These are phyloP conservation scores for Penicillium sp. DNA, from an alignment of 2,329 filamentous ascomycete genomes.

Conservation along the genomic window DNA sequence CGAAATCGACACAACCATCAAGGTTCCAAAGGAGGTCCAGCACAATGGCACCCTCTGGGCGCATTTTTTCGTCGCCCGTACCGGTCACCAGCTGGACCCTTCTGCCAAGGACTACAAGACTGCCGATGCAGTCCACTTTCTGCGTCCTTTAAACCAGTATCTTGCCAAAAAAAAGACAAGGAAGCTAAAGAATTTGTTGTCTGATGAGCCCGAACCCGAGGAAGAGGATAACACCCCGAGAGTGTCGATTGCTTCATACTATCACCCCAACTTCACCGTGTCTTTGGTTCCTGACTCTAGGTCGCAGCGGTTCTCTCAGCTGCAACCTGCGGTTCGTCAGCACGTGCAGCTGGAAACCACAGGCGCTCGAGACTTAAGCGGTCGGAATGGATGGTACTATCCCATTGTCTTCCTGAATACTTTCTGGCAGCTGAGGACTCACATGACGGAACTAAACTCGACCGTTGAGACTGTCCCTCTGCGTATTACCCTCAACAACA, in stretches of 20 bases:
- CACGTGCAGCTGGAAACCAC: conserved; percentile 74
- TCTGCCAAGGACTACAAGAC: conserved; percentile 64
- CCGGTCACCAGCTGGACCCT: conserved; percentile 72
- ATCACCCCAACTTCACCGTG: conserved; percentile 90
- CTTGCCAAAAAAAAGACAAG: conserved; percentile 81
- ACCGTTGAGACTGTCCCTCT: conserved; percentile 78
- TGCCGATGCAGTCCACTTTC: conserved; percentile 72
- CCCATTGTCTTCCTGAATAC: conserved; percentile 89
- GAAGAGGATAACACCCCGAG: conserved; percentile 54
- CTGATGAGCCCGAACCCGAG: conserved; percentile 48
- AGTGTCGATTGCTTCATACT: conserved; percentile 75
- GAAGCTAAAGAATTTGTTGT: conserved; percentile 81
- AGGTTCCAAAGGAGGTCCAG: conserved; percentile 72
- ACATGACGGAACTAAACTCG: conserved; percentile 88
- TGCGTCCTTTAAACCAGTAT: conserved; percentile 80
- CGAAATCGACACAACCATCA: conserved; percentile 68
- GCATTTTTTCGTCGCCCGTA: conserved; percentile 81
- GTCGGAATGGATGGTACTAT: conserved; percentile 88
- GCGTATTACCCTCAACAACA: conserved; percentile 74
- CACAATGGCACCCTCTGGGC: conserved; percentile 91
- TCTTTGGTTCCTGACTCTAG: conserved; percentile 79
- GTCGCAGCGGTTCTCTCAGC: conserved; percentile 57
- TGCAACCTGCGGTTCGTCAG: conserved; percentile 69
- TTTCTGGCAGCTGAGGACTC: conserved; percentile 89
- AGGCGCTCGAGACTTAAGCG: conserved; percentile 73